These are phyloP conservation scores for Megacollybia marginata DNA, from an alignment of 768 basidiomycete species.

Conservation along the genomic window DNA sequence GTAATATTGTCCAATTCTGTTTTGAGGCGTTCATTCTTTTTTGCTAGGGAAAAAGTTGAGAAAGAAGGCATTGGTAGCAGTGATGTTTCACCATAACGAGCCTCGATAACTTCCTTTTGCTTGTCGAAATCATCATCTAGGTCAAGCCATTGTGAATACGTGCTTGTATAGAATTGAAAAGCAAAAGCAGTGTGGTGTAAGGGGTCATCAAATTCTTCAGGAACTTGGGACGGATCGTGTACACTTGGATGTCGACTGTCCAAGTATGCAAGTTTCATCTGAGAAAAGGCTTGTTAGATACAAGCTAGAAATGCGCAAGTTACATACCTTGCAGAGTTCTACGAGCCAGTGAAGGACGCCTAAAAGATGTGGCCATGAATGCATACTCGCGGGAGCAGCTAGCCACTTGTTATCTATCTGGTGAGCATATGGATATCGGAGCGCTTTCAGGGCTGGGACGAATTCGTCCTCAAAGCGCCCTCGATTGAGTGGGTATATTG, in stretches of 20 bases:
- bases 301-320: neutral
- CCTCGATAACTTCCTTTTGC: slow-evolving; percentile 63
- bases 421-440: slow-evolving; percentile 77
- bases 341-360: slow-evolving; percentile 93
- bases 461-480: slow-evolving; percentile 77
- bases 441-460: slow-evolving; percentile 60
- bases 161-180: slow-evolving; percentile 63
- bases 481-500: slow-evolving; percentile 47
- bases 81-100: slow-evolving; percentile 58
- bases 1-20: slow-evolving; percentile 54
- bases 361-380: slow-evolving; percentile 86
- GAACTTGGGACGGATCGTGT: slow-evolving; percentile 51
- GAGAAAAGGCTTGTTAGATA: slow-evolving; percentile 15
- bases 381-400: slow-evolving; percentile 80
- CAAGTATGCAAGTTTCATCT: slow-evolving; percentile 35
- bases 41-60: slow-evolving; percentile 32
- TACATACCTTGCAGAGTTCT: slow-evolving; percentile 69
- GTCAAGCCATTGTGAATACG: slow-evolving; percentile 64
- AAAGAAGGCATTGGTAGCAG: neutral
- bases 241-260: slow-evolving; percentile 61
- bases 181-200: slow-evolving; percentile 71
- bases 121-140: slow-evolving; percentile 63
- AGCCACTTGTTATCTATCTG: slow-evolving; percentile 82
- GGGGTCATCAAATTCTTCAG: slow-evolving; percentile 70
- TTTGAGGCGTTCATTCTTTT: slow-evolving; percentile 64